Evolutionary conservation across 805 yeast species (phyloP).

Genomic region (Pichia nanzhaoensis): DNA sequence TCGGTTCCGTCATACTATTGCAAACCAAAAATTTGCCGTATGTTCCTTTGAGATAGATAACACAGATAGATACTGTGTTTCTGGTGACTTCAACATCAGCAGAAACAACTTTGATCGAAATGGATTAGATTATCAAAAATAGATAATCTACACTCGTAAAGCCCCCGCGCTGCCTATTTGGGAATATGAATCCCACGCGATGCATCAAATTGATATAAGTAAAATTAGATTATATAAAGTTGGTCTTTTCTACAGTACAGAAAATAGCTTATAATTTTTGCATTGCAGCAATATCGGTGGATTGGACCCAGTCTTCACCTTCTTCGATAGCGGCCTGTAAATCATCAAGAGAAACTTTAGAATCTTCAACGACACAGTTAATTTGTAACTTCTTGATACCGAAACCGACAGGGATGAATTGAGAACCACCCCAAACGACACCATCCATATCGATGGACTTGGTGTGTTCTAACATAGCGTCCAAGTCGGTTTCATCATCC

Average conservation of each 20-base stretch:
- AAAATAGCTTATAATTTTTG: conserved; percentile 69
- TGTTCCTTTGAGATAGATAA: too few relatives aligned
- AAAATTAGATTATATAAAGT: too few relatives aligned
- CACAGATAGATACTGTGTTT: too few relatives aligned
- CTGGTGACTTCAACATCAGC: too few relatives aligned
- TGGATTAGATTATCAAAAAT: too few relatives aligned
- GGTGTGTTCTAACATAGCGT: conserved; percentile 79
- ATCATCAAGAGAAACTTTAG: conserved; percentile 86
- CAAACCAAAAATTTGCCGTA: too few relatives aligned
- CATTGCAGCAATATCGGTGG: conserved; percentile 98
- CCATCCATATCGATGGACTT: conserved; percentile 86
- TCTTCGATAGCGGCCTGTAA: conserved; percentile 73
- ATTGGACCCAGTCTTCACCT: conserved; percentile 99
- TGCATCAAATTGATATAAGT: too few relatives aligned
- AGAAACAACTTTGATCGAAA: too few relatives aligned
- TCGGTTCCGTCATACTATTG: not conserved
- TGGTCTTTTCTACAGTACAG: too few relatives aligned
- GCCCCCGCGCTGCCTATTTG: too few relatives aligned
- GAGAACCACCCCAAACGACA: conserved; percentile 97
- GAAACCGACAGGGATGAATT: conserved; percentile 95
- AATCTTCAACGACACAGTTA: conserved; percentile 97
- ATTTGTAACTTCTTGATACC: conserved; percentile 99
- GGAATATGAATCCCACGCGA: too few relatives aligned
- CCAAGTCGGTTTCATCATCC: conserved; percentile 99
- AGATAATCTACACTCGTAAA: too few relatives aligned